Base-by-base conservation (phyloP, 1,284 basidiomycete genomes). In the Chiua sp. region DNA sequence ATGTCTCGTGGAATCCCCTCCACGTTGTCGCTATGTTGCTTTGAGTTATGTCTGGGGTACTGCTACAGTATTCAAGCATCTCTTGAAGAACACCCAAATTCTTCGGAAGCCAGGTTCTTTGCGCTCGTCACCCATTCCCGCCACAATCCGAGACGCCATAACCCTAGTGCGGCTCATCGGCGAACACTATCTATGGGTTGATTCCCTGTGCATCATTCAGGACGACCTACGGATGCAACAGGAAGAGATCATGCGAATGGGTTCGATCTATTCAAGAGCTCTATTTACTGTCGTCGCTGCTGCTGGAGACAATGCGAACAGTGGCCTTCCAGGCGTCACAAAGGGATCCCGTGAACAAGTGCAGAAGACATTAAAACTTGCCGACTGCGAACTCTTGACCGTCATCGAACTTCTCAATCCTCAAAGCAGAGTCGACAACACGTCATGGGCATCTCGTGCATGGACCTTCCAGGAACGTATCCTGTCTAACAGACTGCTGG, bases 391-490 rank as follows among this genome's bases (percentile, higher is more conserved):
- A 22, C 50, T 66, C 16, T 33, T 66, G 12, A 57, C 66, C 1
- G 47, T 63, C 42, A 52, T 67, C 7, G 64, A 67, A 35, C 1
- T 60, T 10, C 44, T 32, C n/a, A 53, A 12, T 4, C 18, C 44
- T 7, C 20, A 30, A 5, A 23, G n/a, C 20, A 51, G 52, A 15
- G 59, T 68, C 15, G 42, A 53, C 3, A 13, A 20, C 8, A 64
- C 57, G 22, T 10, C 13, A 18, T 69, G 66, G 68, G 56, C 53
- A 16, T n/a, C 55, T 15, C 55, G 66, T n/a, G 68, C 55, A 15
- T 70, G 68, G 68, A 68, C 66, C 4, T 70, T 70, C 47, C 68
- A 68, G 42, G 67, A 68, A 23, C 64, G 64, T 18, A 20, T 68
- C 1, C 47, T 70, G 23, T 68, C 68, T 16, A 56, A 37, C 37